Percentiles rank a stretch among this genome's conserved stretches.
Conservation (phyloP, 306 rosid genomes). For the Glycine tomentella region DNA sequence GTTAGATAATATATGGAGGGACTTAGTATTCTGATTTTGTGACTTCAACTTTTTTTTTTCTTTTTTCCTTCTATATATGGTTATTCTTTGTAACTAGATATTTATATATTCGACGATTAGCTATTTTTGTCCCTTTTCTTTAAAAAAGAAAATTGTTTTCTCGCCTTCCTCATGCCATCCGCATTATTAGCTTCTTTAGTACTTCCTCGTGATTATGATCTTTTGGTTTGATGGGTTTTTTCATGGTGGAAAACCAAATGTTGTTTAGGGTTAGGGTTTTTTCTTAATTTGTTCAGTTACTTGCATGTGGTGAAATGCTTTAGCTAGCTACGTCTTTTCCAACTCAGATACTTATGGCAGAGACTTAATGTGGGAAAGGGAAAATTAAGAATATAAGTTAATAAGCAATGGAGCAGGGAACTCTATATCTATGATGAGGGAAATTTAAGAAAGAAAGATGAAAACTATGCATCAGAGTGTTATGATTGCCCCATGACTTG, state of each 20-base stretch:
- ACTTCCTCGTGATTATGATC: background rate
- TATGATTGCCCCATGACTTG: constrained; percentile 52
- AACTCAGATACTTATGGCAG: constrained; percentile 40
- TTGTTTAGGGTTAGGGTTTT: constrained; percentile 60
- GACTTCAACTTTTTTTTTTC: constrained; percentile 16
- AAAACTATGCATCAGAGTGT: constrained; percentile 35
- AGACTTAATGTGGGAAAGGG: background rate
- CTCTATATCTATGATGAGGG: background rate
- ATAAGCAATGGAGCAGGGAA: constrained; percentile 10
- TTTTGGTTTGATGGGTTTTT: background rate
- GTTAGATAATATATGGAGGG: background rate
- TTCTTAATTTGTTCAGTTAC: constrained; percentile 5
- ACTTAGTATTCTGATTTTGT: constrained; percentile 40
- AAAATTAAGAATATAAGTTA: constrained; percentile 43
- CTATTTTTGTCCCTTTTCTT: background rate
- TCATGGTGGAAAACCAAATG: constrained; percentile 17
- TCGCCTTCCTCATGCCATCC: background rate
- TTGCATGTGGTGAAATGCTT: constrained; percentile 38
- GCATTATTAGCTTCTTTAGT: constrained; percentile 11
- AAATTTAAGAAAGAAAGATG: constrained; percentile 35
- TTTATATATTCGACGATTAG: constrained; percentile 25
- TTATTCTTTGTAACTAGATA: constrained; percentile 52
- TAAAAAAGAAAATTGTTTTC: too few species aligned
- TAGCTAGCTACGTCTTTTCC: constrained; percentile 22
- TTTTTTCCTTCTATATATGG: background rate